A percentile compares a stretch with the other conserved stretches of the same genome.
These are phyloP conservation scores for Aspergillus incahuasiensis DNA, from an alignment of 495 filamentous ascomycete species.

Conservation along the genomic window DNA sequence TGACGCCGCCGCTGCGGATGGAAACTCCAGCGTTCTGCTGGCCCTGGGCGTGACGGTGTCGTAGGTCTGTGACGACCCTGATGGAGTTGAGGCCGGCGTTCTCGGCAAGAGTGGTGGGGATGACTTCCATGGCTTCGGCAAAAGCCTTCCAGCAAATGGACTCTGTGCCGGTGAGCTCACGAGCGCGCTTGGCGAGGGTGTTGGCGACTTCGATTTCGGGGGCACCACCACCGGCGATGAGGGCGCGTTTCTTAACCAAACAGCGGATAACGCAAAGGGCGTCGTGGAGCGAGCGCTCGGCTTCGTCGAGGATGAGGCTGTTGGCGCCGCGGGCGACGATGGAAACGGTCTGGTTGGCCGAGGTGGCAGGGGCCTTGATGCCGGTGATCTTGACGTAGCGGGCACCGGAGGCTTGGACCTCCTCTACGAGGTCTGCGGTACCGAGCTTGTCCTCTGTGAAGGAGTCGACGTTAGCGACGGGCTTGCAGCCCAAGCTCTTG, in stretches of 20 bases:
- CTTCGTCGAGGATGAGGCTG: constrained; percentile 89
- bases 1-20: constrained; percentile 94
- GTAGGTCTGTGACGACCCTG: constrained; percentile 95
- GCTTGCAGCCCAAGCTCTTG: constrained; percentile 97
- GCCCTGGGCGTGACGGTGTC: constrained; percentile 88
- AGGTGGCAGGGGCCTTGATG: constrained; percentile 56
- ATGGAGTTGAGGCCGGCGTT: constrained; percentile 97
- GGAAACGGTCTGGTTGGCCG: constrained; percentile 77
- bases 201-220: constrained; percentile 94
- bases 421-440: constrained; percentile 91
- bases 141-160: constrained; percentile 98
- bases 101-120: constrained; percentile 93
- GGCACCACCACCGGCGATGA: constrained; percentile 94
- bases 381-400: constrained; percentile 93
- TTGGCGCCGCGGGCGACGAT: constrained; percentile 94
- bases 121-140: constrained; percentile 94
- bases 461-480: constrained; percentile 95
- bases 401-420: constrained; percentile 78
- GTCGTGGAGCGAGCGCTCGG: constrained; percentile 92
- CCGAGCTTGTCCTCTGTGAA: constrained; percentile 99
- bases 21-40: constrained; percentile 95
- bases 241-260: constrained; percentile 95
- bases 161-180: constrained; percentile 81
- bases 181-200: constrained; percentile 71
- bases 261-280: constrained; percentile 97